A percentile compares a stretch with the other conserved stretches of the same genome.
Evolutionary conservation across 495 filamentous ascomycete genomes (phyloP).

Genomic region (Penicillium soppii): DNA sequence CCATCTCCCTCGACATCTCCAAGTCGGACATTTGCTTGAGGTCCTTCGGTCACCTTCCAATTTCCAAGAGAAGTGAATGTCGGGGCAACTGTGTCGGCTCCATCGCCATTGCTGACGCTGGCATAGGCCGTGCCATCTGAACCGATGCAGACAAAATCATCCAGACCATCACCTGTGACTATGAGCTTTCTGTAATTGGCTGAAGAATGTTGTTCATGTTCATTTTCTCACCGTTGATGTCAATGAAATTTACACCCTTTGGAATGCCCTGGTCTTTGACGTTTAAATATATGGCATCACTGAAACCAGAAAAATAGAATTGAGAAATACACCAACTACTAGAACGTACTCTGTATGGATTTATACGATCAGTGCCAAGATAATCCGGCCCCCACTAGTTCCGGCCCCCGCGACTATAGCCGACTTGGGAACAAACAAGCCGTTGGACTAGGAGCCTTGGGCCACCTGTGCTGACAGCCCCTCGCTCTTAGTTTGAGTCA

Average conservation of each 20-base stretch:
- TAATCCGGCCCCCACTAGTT: no score
- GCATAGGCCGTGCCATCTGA: slow-evolving; percentile 9
- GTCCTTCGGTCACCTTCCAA: background rate
- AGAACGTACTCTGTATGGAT: no score
- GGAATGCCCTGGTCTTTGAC: no score
- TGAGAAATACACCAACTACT: no score
- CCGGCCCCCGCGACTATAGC: no score
- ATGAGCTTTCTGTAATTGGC: background rate
- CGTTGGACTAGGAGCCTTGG: no score
- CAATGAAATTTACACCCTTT: background rate
- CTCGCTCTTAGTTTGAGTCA: no score
- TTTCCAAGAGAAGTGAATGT: background rate
- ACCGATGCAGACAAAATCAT: slow-evolving; percentile 27
- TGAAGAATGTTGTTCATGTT: background rate
- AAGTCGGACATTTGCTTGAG: background rate
- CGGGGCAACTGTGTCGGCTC: background rate
- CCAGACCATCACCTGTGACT: slow-evolving; percentile 30
- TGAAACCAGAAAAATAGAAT: no score
- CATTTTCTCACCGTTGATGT: background rate
- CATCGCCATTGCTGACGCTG: background rate
- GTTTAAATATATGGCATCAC: no score
- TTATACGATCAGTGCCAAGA: no score
- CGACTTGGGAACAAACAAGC: no score
- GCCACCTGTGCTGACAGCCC: no score
- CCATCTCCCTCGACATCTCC: slow-evolving; percentile 6